Evolutionary conservation across 257 asterid genomes (phyloP), one percentile per base, ranked within the genome.

Genomic region (Solanum habrochaites): DNA sequence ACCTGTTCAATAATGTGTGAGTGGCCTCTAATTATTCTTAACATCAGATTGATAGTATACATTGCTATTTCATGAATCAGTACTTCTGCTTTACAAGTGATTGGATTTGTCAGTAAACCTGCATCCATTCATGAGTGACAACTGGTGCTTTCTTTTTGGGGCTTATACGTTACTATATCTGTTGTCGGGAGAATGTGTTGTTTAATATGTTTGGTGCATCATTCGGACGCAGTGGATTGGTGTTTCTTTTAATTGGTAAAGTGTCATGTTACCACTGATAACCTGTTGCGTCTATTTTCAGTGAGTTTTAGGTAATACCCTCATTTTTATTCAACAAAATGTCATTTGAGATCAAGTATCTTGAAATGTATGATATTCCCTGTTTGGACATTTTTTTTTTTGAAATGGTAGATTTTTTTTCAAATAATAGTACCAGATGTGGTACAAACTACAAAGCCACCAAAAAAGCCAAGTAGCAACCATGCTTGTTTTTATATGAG

Each of bases 1-100:
- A 93, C 91, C 92, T 96, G 82, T 94, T 95, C 90, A 95, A 88
- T 86, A 92, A 89, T 16, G 96, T 86, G 99, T 96, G 89, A 95
- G 99, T 90, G 66, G 23, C 85, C 66, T 75, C 23, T 16, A 37
- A 82, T 42, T 88, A 67, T 82, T 40, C 43, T 43, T 2, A 31
- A 81, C 70, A 27, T 66, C 10, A 15, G 56, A 43, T 12, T 43
- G 64, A 78, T 86, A 27, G 11, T 25, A 52, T 29, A 4, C 29
- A 14, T 13, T 72, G n/a, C 74, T 39, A n/a, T 56, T 32, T 58
- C 52, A 69, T 29, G 23, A 49, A n/a, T 47, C 40, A 45, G 8
- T 47, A 5, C 47, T 15, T 37, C 49, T 6, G n/a, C 32, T 37
- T 69, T 23, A 49, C 52, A 52, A 7, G 58, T 39, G 47, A 69